Conservation (phyloP, 2,329 filamentous ascomycete species). For the Venturia carpophila region DNA sequence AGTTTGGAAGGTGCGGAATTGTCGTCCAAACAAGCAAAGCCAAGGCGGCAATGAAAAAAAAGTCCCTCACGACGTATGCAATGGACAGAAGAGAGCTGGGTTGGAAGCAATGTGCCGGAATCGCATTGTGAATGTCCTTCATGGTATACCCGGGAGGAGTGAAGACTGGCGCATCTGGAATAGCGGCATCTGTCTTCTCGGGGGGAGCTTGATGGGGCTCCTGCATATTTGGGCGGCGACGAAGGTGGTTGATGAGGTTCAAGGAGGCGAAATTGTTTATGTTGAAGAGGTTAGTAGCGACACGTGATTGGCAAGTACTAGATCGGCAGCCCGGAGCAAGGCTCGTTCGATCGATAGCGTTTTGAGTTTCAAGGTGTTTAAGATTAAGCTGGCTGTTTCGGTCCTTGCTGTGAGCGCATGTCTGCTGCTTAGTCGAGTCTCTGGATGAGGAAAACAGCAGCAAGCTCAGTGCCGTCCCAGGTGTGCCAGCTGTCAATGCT, state of each 20-base stretch:
- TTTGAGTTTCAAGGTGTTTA: neutral
- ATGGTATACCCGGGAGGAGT: slow-evolving; percentile 3
- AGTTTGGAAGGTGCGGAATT: slow-evolving; percentile 33
- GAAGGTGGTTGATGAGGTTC: neutral
- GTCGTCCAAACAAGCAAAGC: slow-evolving; percentile 47
- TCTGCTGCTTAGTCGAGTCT: too few species aligned
- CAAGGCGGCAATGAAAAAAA: slow-evolving; percentile 43
- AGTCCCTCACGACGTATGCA: slow-evolving; percentile 50
- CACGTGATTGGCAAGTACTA: neutral
- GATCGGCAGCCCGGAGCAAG: slow-evolving; percentile 1
- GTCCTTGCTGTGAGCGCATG: too few species aligned
- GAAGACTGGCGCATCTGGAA: neutral
- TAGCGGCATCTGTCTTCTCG: neutral
- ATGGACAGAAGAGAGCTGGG: slow-evolving; percentile 37
- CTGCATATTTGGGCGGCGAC: neutral
- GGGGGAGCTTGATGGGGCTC: neutral
- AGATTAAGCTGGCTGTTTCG: too few species aligned
- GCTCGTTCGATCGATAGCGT: neutral
- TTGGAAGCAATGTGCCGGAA: slow-evolving; percentile 55
- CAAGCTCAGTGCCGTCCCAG: too few species aligned
- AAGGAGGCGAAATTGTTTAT: neutral
- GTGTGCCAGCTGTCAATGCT: too few species aligned
- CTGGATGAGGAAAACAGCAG: too few species aligned
- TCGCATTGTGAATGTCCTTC: slow-evolving; percentile 32
- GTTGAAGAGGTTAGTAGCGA: neutral